A percentile compares a stretch with the other conserved stretches of the same genome.
Conservation (phyloP, 2,329 filamentous ascomycete species). For the Drechslera avenae region DNA sequence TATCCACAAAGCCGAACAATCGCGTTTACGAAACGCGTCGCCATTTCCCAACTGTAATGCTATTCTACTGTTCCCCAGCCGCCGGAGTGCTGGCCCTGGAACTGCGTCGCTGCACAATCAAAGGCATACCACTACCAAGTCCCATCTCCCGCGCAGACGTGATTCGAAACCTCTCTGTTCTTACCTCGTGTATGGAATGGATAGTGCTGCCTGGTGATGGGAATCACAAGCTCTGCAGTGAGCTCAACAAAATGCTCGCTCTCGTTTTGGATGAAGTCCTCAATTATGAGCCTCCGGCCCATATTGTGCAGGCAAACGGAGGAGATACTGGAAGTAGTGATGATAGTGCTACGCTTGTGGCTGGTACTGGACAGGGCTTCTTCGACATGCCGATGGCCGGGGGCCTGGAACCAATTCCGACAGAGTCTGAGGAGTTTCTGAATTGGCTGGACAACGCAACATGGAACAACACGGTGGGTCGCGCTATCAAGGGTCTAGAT, state of each 20-base stretch:
- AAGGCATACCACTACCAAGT: slow-evolving; percentile 36
- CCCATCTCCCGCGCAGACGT: slow-evolving; percentile 43
- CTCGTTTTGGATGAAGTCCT: slow-evolving; percentile 44
- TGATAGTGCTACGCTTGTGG: background rate
- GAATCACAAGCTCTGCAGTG: slow-evolving; percentile 44
- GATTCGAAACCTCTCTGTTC: slow-evolving; percentile 44
- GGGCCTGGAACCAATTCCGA: slow-evolving; percentile 46
- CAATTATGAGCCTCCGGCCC: slow-evolving; percentile 40
- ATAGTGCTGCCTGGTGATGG: slow-evolving; percentile 42
- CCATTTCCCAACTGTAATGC: slow-evolving; percentile 41
- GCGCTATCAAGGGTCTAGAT: background rate
- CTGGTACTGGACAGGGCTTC: slow-evolving; percentile 32
- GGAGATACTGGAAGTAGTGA: slow-evolving; percentile 1
- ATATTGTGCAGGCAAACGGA: slow-evolving; percentile 20
- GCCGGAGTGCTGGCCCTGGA: slow-evolving; percentile 44
- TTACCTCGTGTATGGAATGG: slow-evolving; percentile 45
- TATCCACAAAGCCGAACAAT: slow-evolving; percentile 42
- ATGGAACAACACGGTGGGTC: slow-evolving; percentile 40
- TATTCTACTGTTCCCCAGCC: slow-evolving; percentile 46
- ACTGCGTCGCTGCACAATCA: slow-evolving; percentile 41
- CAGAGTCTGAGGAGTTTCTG: slow-evolving; percentile 43
- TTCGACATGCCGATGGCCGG: slow-evolving; percentile 45
- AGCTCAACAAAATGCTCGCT: slow-evolving; percentile 46
- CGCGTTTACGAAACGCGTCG: slow-evolving; percentile 36
- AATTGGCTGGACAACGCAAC: slow-evolving; percentile 47